A percentile compares a stretch with the other conserved stretches of the same genome.
These are phyloP conservation scores for Claviceps spartinae DNA, from an alignment of 2,329 filamentous ascomycete species.

Conservation along the genomic window DNA sequence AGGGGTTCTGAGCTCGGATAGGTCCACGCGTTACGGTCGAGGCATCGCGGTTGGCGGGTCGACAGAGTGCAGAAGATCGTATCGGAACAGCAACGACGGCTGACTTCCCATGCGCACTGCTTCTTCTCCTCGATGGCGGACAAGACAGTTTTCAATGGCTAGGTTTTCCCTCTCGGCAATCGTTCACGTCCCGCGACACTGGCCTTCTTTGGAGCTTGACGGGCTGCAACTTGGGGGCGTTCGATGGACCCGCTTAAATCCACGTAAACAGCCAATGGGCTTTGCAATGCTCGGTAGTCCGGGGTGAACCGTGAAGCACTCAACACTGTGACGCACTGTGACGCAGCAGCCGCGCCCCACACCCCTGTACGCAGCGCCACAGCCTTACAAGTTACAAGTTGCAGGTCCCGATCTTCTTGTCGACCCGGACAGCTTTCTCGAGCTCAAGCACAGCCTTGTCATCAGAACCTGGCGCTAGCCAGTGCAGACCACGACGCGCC, in stretches of 20 bases:
- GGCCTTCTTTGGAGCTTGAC: not conserved
- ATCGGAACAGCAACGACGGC: not conserved
- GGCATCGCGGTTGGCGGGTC: not conserved
- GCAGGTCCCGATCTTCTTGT: not conserved
- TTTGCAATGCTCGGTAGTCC: not conserved
- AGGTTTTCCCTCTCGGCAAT: not conserved
- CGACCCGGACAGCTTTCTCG: not conserved
- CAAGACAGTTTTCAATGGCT: too few relatives aligned
- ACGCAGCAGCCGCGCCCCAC: not conserved
- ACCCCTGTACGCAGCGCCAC: not conserved
- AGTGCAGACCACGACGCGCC: conserved; percentile 10
- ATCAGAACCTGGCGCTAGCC: not conserved
- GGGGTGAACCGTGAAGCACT: not conserved
- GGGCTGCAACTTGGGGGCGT: not conserved
- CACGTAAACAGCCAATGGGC: not conserved
- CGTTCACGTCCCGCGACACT: not conserved
- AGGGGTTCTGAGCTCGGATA: not conserved
- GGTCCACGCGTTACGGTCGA: not conserved
- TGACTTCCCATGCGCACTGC: not conserved
- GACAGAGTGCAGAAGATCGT: not conserved
- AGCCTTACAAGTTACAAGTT: conserved; percentile 5
- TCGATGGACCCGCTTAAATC: conserved; percentile 21
- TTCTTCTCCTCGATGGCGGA: not conserved
- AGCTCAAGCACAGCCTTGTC: not conserved
- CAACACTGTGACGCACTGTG: not conserved